A percentile compares a stretch with the other conserved stretches of the same genome.
These are phyloP conservation scores for Kwoniella dendrophila DNA, from an alignment of 768 basidiomycete genomes.

Conservation along the genomic window DNA sequence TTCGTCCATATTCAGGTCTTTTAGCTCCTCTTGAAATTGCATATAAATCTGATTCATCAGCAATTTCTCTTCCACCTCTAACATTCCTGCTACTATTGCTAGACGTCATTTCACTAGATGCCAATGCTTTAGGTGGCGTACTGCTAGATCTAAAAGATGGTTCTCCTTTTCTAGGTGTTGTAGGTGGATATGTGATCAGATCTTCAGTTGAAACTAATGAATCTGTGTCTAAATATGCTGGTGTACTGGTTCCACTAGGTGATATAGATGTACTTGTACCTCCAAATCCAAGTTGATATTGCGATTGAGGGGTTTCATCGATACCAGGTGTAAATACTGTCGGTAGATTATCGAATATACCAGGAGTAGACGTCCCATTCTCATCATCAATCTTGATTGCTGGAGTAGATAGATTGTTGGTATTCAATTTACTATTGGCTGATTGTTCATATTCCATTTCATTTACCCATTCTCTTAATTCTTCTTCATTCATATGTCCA, in stretches of 20 bases:
- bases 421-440: neutral
- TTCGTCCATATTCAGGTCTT: slow-evolving; percentile 39
- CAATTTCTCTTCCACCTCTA: slow-evolving; percentile 38
- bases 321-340: slow-evolving; percentile 14
- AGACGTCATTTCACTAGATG: slow-evolving; percentile 4
- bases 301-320: neutral
- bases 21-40: slow-evolving; percentile 33
- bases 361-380: neutral
- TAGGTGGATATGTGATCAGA: slow-evolving; percentile 15
- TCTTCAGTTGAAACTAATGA: slow-evolving; percentile 7
- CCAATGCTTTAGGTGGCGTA: slow-evolving; percentile 6
- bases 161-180: slow-evolving; percentile 15
- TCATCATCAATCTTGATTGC: slow-evolving; percentile 19
- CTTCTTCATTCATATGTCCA: slow-evolving; percentile 41
- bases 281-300: neutral
- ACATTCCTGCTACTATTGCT: neutral
- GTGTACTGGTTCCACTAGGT: slow-evolving; percentile 12
- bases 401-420: neutral
- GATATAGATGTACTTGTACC: neutral
- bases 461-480: slow-evolving; percentile 37
- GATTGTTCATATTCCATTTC: slow-evolving; percentile 30
- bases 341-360: slow-evolving; percentile 12
- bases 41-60: slow-evolving; percentile 47
- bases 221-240: slow-evolving; percentile 10
- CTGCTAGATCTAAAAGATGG: too few species aligned